Percentiles rank a stretch among this genome's conserved stretches.
These are phyloP conservation scores for barley (Hordeum vulgare) DNA, from an alignment of 176 grass and related monocot species.

Conservation along the genomic window MorexV3_pseudomolecules_assembly NC_058522.1:96224841-96225340, in stretches of 20 bases:
- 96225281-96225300: neutral
- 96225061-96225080: neutral
- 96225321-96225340: too few species aligned
- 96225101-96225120: neutral
- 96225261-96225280: neutral
- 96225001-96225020: neutral
- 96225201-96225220: too few species aligned
- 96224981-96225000: neutral
- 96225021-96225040: neutral
- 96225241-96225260: too few species aligned
- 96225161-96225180: neutral
- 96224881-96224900: too few species aligned
- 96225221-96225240: neutral
- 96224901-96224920: too few species aligned
- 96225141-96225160: neutral
- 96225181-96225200: neutral
- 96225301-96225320: conserved; percentile 47
- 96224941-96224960: conserved; percentile 48
- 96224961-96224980: neutral
- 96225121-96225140: neutral
- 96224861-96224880: too few species aligned
- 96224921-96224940: too few species aligned
- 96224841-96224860: conserved; percentile 40
- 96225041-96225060: neutral
- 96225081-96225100: neutral